Evolutionary conservation across 768 basidiomycete species (phyloP).

Genomic region (Albatrellus ellisii): DNA sequence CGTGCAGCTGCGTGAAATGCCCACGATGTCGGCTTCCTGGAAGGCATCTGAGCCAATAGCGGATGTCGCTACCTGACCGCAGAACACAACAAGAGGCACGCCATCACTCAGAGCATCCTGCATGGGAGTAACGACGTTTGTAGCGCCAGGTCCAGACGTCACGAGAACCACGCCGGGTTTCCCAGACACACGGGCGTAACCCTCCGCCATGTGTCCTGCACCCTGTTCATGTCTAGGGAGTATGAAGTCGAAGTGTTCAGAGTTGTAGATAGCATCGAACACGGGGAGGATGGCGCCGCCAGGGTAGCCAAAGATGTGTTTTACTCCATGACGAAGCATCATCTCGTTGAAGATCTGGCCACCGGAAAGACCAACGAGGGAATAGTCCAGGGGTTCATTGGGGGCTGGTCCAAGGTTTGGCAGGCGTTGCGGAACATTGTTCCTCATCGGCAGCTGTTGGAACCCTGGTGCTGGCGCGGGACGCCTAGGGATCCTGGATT

Average conservation of each 20-base stretch:
- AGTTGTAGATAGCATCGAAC: slow-evolving; percentile 99
- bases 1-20: slow-evolving; percentile 93
- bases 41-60: slow-evolving; percentile 98
- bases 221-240: slow-evolving; percentile 97
- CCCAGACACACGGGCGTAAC: slow-evolving; percentile 94
- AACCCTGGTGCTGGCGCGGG: slow-evolving; percentile 46
- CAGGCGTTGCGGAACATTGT: slow-evolving; percentile 24
- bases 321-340: slow-evolving; percentile 95
- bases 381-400: slow-evolving; percentile 50
- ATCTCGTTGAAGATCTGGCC: slow-evolving; percentile 99
- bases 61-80: slow-evolving; percentile 97
- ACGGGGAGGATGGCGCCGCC: slow-evolving; percentile 97
- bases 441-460: slow-evolving; percentile 33
- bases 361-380: slow-evolving; percentile 89
- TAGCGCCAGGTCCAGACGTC: slow-evolving; percentile 95
- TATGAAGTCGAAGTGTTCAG: slow-evolving; percentile 87
- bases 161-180: slow-evolving; percentile 97
- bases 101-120: slow-evolving; percentile 95
- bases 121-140: slow-evolving; percentile 96
- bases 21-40: slow-evolving; percentile 96
- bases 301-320: slow-evolving; percentile 96
- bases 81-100: slow-evolving; percentile 88
- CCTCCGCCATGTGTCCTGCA: slow-evolving; percentile 98
- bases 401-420: slow-evolving; percentile 25
- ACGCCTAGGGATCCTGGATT: slow-evolving; percentile 29